Evolutionary conservation across 768 basidiomycete species (phyloP).

Genomic region (Polyporus arcularius): DNA sequence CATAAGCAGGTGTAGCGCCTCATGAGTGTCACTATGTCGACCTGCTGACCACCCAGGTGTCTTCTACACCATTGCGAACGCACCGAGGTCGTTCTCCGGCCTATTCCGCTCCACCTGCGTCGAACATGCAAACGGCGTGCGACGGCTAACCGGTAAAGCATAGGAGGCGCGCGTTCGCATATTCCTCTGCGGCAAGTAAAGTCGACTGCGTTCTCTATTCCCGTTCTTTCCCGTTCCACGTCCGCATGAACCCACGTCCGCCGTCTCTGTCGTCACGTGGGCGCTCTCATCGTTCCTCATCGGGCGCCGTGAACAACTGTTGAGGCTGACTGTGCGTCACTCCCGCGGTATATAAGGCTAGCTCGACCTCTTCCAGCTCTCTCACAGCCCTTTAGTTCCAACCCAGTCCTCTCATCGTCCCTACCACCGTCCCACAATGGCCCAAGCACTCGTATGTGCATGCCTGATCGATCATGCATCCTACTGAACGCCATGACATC

Average conservation of each 20-base stretch:
- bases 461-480: too few relatives aligned
- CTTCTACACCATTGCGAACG: too few relatives aligned
- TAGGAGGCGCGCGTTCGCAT: too few relatives aligned
- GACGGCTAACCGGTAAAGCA: too few relatives aligned
- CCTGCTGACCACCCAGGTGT: too few relatives aligned
- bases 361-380: constrained; percentile 4
- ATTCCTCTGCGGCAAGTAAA: too few relatives aligned
- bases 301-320: not conserved
- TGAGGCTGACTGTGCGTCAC: not conserved
- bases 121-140: too few relatives aligned
- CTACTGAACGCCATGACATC: not conserved
- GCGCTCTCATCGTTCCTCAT: constrained; percentile 1
- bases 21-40: too few relatives aligned
- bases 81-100: too few relatives aligned
- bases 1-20: too few relatives aligned
- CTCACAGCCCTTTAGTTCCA: constrained; percentile 6
- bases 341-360: constrained; percentile 12
- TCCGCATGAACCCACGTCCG: constrained; percentile 4
- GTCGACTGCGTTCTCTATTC: too few relatives aligned
- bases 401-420: not conserved
- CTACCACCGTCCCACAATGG: not conserved
- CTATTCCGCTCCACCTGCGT: too few relatives aligned
- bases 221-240: not conserved
- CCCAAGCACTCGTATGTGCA: constrained; percentile 12
- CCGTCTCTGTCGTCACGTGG: constrained; percentile 8